These are phyloP conservation scores for Artomyces pyxidatus DNA, from an alignment of 768 basidiomycete genomes.

Conservation along the genomic window DNA sequence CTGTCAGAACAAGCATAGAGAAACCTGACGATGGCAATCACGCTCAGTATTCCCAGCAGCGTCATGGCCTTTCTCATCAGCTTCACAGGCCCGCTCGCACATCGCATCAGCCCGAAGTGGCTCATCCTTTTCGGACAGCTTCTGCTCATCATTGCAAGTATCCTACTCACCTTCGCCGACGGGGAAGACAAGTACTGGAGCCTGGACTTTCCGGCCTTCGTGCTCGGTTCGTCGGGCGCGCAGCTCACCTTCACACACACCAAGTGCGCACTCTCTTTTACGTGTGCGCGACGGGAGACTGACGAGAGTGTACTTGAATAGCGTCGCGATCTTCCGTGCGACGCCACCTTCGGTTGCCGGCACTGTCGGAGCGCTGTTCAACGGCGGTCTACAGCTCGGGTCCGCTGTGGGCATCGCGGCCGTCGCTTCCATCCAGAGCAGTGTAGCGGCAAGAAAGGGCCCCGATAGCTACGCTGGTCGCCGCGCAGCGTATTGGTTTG, in stretches of 20 bases:
- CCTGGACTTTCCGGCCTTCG: slow-evolving; percentile 41
- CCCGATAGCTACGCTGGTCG: slow-evolving; percentile 27
- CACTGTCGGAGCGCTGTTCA: slow-evolving; percentile 49
- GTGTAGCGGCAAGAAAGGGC: slow-evolving; percentile 26
- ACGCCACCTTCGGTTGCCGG: slow-evolving; percentile 43
- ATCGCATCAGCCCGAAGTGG: slow-evolving; percentile 32
- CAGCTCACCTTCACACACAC: slow-evolving; percentile 39
- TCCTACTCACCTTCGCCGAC: slow-evolving; percentile 35
- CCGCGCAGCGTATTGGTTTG: slow-evolving; percentile 35
- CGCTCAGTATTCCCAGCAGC: slow-evolving; percentile 3
- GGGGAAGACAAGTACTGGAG: slow-evolving; percentile 36
- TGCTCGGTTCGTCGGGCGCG: slow-evolving; percentile 37
- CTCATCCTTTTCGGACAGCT: slow-evolving; percentile 35
- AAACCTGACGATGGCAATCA: not conserved
- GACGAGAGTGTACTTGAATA: too few relatives aligned
- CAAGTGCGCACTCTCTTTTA: slow-evolving; percentile 30
- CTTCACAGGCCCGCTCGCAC: slow-evolving; percentile 31
- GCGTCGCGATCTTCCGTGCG: slow-evolving; percentile 43
- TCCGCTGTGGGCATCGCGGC: slow-evolving; percentile 42
- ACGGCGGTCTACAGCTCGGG: slow-evolving; percentile 44
- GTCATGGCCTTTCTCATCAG: slow-evolving; percentile 34
- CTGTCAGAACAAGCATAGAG: not conserved
- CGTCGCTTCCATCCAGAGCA: slow-evolving; percentile 40
- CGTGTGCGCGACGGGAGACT: not conserved
- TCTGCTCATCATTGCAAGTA: slow-evolving; percentile 30